Evolutionary conservation across 1,284 basidiomycete genomes (phyloP).

Genomic region (Ceratobasidium sp.): DNA sequence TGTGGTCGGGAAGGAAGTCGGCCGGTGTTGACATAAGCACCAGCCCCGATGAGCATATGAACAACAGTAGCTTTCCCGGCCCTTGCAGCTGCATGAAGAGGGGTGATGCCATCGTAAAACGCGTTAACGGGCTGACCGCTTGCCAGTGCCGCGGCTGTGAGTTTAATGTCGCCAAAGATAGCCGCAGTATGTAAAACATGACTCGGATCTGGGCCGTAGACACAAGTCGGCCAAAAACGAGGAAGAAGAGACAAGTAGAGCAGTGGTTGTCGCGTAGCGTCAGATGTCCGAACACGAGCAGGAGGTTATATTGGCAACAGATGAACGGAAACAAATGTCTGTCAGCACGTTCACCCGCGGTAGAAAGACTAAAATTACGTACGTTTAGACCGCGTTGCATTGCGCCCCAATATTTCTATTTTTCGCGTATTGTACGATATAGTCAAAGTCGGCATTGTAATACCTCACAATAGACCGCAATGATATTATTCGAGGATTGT

Average conservation of each 20-base stretch:
- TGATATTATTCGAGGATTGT: too few species aligned
- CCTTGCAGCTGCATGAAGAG: conserved; percentile 89
- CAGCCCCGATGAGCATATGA: conserved; percentile 84
- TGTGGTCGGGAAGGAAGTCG: conserved; percentile 53
- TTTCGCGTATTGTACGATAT: conserved; percentile 52
- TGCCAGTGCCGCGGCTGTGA: conserved; percentile 86
- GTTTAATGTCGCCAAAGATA: conserved; percentile 86
- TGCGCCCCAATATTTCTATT: conserved; percentile 77
- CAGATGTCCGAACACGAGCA: not conserved
- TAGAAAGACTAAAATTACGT: conserved; percentile 53
- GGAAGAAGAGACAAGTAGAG: not conserved
- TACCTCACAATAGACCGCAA: not conserved
- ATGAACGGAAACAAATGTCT: not conserved
- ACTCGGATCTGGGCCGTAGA: conserved; percentile 72
- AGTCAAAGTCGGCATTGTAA: conserved; percentile 46
- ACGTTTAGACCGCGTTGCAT: conserved; percentile 79
- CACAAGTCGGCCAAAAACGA: not conserved
- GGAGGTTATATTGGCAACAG: not conserved
- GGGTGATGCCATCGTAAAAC: conserved; percentile 90
- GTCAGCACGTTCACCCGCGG: not conserved
- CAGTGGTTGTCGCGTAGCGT: not conserved
- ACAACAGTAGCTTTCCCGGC: conserved; percentile 89
- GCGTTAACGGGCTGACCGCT: conserved; percentile 95
- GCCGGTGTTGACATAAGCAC: conserved; percentile 87
- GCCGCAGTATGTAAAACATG: conserved; percentile 90